Evolutionary conservation across 805 yeast species (phyloP).

Genomic region (Yarrowia bubula): DNA sequence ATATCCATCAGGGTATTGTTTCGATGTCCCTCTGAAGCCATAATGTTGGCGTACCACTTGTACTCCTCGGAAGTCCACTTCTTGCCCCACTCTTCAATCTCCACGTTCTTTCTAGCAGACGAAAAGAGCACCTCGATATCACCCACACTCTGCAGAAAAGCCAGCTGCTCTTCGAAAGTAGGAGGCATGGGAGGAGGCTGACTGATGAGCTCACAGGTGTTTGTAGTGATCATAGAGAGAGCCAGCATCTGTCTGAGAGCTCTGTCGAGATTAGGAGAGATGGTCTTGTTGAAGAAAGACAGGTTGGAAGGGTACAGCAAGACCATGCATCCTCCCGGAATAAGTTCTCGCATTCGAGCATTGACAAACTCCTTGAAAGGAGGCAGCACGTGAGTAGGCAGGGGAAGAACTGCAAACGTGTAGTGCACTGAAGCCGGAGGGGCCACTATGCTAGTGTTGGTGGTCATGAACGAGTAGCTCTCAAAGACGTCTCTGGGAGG

Average conservation of each 20-base stretch:
- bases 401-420: conserved; percentile 31
- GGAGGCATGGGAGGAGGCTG: conserved; percentile 30
- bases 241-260: conserved; percentile 35
- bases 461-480: conserved; percentile 13
- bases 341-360: conserved; percentile 32
- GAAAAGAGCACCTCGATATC: conserved; percentile 14
- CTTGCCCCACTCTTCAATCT: conserved; percentile 23
- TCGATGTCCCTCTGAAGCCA: conserved; percentile 8
- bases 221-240: conserved; percentile 32
- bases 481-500: conserved; percentile 10
- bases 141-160: not conserved
- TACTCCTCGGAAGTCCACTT: conserved; percentile 17
- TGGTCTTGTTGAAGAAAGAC: conserved; percentile 30
- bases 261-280: conserved; percentile 33
- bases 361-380: conserved; percentile 29
- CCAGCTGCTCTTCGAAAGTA: conserved; percentile 3
- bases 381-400: conserved; percentile 34
- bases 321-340: conserved; percentile 33
- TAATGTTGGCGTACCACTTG: conserved; percentile 19
- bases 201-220: conserved; percentile 33
- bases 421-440: conserved; percentile 32
- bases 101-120: conserved; percentile 14
- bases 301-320: conserved; percentile 33
- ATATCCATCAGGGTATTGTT: conserved; percentile 18
- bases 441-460: conserved; percentile 7